These are phyloP conservation scores for Debaryomyces nepalensis DNA, from an alignment of 1,139 yeast species.

Conservation along the genomic window DNA sequence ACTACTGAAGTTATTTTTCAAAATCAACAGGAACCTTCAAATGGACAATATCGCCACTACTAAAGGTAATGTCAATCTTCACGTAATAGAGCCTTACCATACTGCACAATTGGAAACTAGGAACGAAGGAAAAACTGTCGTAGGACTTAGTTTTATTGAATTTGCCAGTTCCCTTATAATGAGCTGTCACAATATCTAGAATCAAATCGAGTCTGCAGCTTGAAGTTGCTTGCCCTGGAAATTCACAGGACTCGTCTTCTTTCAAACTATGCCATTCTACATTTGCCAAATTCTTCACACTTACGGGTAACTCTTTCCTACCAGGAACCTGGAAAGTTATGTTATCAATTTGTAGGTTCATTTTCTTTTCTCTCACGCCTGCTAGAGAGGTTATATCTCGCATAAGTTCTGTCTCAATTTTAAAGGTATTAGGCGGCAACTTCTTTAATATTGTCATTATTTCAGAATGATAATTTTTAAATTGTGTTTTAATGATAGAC, in stretches of 20 bases:
- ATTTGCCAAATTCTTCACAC: background rate
- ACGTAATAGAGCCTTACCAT: conserved; percentile 42
- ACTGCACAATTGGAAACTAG: conserved; percentile 46
- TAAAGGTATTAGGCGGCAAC: conserved; percentile 33
- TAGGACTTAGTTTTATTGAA: background rate
- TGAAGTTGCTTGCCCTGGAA: background rate
- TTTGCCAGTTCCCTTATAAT: conserved; percentile 1
- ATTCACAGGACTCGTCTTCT: background rate
- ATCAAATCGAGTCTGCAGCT: conserved; percentile 5
- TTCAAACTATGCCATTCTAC: background rate
- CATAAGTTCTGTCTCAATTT: conserved; percentile 34
- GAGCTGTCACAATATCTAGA: conserved; percentile 6
- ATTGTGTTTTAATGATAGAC: conserved; percentile 28
- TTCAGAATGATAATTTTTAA: conserved; percentile 26
- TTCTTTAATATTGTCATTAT: conserved; percentile 25
- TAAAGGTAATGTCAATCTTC: conserved; percentile 32
- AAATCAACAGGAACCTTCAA: conserved; percentile 40
- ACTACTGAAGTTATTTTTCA: too few relatives aligned
- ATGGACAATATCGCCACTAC: conserved; percentile 31
- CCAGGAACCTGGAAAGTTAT: conserved; percentile 15
- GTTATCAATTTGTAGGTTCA: conserved; percentile 29
- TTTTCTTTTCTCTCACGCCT: conserved; percentile 30
- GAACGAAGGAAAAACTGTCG: conserved; percentile 35
- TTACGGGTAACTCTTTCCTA: background rate
- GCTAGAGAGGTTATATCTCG: conserved; percentile 39